A percentile compares a stretch with the other conserved stretches of the same genome.
These are phyloP conservation scores for Rosa chinensis DNA, from an alignment of 306 rosid genomes.

Conservation along the genomic window DNA sequence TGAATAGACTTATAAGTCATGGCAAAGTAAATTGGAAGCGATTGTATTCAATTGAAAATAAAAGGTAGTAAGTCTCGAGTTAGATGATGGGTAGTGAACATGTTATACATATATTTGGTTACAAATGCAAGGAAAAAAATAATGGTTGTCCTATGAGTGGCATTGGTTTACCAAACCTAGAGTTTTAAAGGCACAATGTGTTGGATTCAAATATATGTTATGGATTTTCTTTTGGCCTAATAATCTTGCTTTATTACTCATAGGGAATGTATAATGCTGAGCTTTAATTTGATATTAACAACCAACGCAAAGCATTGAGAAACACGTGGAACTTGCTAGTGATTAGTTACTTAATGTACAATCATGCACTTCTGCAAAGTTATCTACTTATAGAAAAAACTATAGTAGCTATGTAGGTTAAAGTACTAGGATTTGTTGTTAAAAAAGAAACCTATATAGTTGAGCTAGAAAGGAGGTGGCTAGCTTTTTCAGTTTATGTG, in stretches of 20 bases:
- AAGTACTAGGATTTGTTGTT: too few species aligned
- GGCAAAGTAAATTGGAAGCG: constrained; percentile 3
- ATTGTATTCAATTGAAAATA: neutral
- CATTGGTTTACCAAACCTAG: neutral
- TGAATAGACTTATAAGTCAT: neutral
- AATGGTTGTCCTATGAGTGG: neutral
- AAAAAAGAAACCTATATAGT: too few species aligned
- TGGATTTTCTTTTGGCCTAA: constrained; percentile 5
- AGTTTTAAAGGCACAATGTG: neutral
- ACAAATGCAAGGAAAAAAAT: neutral
- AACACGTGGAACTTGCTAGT: constrained; percentile 53
- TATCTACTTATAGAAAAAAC: too few species aligned
- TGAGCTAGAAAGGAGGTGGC: too few species aligned
- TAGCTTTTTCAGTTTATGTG: too few species aligned
- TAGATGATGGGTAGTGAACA: neutral
- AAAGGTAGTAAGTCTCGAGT: constrained; percentile 3
- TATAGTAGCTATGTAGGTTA: too few species aligned
- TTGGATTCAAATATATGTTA: neutral
- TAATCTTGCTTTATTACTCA: constrained; percentile 2
- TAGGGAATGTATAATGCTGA: constrained; percentile 63
- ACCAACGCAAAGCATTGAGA: constrained; percentile 50
- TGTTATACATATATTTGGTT: neutral
- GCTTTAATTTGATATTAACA: constrained; percentile 59
- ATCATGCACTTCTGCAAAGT: too few species aligned
- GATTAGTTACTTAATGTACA: too few species aligned